Evolutionary conservation across 805 yeast species (phyloP), one percentile per base, ranked within the genome.

Genomic region (Hanseniaspora guilliermondii): DNA sequence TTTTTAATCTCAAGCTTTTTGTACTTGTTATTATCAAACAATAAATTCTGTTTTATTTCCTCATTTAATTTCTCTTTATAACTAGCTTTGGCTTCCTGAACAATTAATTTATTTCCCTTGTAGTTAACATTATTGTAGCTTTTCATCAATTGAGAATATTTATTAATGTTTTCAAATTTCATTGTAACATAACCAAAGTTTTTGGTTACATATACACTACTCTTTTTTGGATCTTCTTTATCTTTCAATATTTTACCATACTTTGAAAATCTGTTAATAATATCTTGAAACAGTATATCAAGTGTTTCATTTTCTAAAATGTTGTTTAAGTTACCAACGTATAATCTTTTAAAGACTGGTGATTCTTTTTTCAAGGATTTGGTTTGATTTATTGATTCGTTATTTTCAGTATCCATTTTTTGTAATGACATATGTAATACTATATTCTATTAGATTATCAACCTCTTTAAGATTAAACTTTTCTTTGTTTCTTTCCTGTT

Each of bases 101-200:
- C 68, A 2, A 72, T 71, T 36, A 91, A 66, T 53, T 75, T 78
- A 25, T 83, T 73, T 2, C 95, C 95, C 74, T 85, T 87, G 68
- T 75, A 91, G 25, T 76, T 76, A 1, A 83, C 77, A 32, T 89
- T 93, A 64, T 87, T 77, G 58, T 86, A 75, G 0, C 84, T 71
- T 6, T 69, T 65, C 56, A 75, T 74, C 50, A 91, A 67, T 47
- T 76, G 76, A 1, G 67, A 68, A 53, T 74, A 78, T 9, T 49
- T 19, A 36, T 73, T 70, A 21, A 68, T 66, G 3, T 72, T 70
- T 0, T 73, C 65, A 12, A 82, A 65, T n/a, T 71, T 68, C 66
- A 91, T 70, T 22, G 84, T 79, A 1, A 85, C 65, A 58, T 75
- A 87, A 1, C 82, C 96, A 70, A 80, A 93, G 27, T 40, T 49